Percentiles rank a stretch among this genome's conserved stretches.
phyloP scores from a whole-genome alignment of 163 green algal genomes.

The Coccomyxa subellipsoidea region DNA sequence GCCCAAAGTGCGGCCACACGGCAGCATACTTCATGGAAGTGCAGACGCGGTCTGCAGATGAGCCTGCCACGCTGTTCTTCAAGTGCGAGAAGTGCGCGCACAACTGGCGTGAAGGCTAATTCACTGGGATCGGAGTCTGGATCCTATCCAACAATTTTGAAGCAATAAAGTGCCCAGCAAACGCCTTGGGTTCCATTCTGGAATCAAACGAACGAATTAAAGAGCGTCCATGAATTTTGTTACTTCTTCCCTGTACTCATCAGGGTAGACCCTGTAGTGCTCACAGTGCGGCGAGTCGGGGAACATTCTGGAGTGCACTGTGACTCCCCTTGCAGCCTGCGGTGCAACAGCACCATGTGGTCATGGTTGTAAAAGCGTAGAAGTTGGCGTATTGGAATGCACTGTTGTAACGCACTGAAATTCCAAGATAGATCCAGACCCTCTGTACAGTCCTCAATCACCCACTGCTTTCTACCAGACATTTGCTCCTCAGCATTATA shows the following conservation, averaged over 20 bases:
- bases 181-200: background rate
- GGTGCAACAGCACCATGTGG: background rate
- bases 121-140: background rate
- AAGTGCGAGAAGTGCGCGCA: slow-evolving; percentile 83
- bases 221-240: slow-evolving; percentile 3
- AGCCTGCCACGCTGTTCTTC: slow-evolving; percentile 94
- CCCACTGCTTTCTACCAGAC: too few species aligned
- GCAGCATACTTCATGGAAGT: slow-evolving; percentile 95
- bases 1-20: slow-evolving; percentile 74
- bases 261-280: slow-evolving; percentile 41
- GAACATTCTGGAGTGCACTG: slow-evolving; percentile 36
- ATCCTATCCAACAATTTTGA: too few species aligned
- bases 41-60: slow-evolving; percentile 93
- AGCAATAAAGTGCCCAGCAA: background rate
- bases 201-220: background rate
- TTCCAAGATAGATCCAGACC: too few species aligned
- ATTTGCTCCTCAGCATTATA: background rate
- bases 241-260: slow-evolving; percentile 32
- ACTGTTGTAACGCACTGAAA: too few species aligned
- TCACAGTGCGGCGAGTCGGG: slow-evolving; percentile 52
- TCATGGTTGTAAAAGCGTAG: too few species aligned
- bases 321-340: slow-evolving; percentile 36
- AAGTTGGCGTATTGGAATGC: too few species aligned
- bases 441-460: too few species aligned
- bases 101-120: slow-evolving; percentile 73